Conservation (phyloP, 495 filamentous ascomycete species). For the Aspergillus nanangensis region DNA sequence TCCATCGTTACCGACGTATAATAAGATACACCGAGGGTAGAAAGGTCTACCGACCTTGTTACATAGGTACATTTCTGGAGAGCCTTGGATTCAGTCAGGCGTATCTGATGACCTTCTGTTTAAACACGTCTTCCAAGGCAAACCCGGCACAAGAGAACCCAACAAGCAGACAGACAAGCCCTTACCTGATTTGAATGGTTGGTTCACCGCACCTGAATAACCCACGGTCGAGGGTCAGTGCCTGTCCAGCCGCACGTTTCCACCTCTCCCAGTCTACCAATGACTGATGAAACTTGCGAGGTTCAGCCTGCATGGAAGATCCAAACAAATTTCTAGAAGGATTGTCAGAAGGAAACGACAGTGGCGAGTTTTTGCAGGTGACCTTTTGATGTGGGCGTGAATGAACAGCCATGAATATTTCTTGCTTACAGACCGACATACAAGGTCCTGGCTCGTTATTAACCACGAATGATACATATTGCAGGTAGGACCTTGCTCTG, state of each 20-base stretch:
- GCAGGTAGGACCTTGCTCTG: too few species aligned
- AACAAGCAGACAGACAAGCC: background rate
- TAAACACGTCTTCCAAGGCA: background rate
- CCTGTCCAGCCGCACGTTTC: slow-evolving; percentile 13
- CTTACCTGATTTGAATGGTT: too few species aligned
- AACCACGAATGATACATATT: too few species aligned
- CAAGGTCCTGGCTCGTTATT: too few species aligned
- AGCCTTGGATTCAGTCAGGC: too few species aligned
- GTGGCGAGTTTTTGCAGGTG: background rate
- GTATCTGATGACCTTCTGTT: too few species aligned
- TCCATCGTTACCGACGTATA: too few species aligned
- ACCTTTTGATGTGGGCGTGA: background rate
- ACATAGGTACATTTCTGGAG: too few species aligned
- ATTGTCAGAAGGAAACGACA: slow-evolving; percentile 3
- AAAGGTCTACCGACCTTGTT: too few species aligned
- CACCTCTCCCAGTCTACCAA: slow-evolving; percentile 3
- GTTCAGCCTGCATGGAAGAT: slow-evolving; percentile 18
- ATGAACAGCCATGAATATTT: background rate
- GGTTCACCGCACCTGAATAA: background rate
- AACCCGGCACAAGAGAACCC: background rate
- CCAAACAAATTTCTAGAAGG: slow-evolving; percentile 20
- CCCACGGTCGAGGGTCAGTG: slow-evolving; percentile 11
- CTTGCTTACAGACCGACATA: too few species aligned
- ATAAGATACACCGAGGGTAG: too few species aligned
- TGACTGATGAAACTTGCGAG: slow-evolving; percentile 10